Evolutionary conservation across 106 monocot genomes (phyloP).

Genomic region (Gastrodia elata): DNA sequence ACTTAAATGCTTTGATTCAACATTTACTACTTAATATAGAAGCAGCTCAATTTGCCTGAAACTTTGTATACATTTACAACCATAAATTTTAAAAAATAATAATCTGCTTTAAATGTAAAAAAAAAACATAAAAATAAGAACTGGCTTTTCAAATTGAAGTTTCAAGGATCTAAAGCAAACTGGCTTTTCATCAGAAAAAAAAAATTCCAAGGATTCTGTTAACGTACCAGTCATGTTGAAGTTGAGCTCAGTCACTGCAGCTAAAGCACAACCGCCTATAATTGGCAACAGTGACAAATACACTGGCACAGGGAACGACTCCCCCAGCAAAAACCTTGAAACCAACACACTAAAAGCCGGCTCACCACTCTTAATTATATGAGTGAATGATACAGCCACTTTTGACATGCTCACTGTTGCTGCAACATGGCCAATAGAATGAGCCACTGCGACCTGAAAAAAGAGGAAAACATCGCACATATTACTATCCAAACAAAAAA

Average conservation of each 20-base stretch:
- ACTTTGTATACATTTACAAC: not conserved
- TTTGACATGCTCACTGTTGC: slow-evolving; percentile 87
- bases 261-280: slow-evolving; percentile 87
- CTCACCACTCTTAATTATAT: slow-evolving; percentile 78
- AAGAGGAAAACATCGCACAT: not conserved
- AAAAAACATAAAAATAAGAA: not conserved
- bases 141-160: not conserved
- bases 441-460: slow-evolving; percentile 60
- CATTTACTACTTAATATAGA: not conserved
- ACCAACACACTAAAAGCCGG: slow-evolving; percentile 84
- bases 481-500: not conserved
- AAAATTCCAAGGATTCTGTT: not conserved
- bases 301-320: slow-evolving; percentile 54
- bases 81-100: not conserved
- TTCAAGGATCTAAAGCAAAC: not conserved
- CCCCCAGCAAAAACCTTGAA: slow-evolving; percentile 71
- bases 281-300: slow-evolving; percentile 73
- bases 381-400: slow-evolving; percentile 80
- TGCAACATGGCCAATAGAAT: slow-evolving; percentile 77
- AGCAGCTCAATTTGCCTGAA: not conserved
- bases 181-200: not conserved
- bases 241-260: slow-evolving; percentile 85
- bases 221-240: slow-evolving; percentile 85
- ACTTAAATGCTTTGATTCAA: not conserved
- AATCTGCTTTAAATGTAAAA: not conserved